These are phyloP conservation scores for Agastache rugosa DNA, from an alignment of 257 asterid species.

Conservation along the genomic window DNA sequence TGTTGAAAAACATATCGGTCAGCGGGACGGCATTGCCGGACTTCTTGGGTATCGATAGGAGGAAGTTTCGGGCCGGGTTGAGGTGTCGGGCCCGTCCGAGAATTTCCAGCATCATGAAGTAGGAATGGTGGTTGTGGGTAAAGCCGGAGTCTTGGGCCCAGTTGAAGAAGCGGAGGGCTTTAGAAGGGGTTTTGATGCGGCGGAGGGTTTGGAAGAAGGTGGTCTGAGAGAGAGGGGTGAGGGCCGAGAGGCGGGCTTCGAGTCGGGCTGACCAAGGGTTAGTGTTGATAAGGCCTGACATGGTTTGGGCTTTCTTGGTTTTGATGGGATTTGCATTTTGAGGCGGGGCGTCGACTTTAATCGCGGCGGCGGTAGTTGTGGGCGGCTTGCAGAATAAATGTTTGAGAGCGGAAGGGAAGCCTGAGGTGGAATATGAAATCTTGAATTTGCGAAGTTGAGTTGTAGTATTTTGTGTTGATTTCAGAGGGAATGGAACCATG, in stretches of 20 bases:
- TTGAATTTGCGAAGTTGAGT: slow-evolving; percentile 27
- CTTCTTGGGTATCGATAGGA: slow-evolving; percentile 64
- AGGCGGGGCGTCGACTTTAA: slow-evolving; percentile 2
- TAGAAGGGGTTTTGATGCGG: slow-evolving; percentile 59
- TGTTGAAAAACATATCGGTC: slow-evolving; percentile 66
- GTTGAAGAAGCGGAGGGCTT: slow-evolving; percentile 71
- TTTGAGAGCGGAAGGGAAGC: slow-evolving; percentile 47
- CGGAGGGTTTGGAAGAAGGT: slow-evolving; percentile 73
- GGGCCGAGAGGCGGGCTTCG: slow-evolving; percentile 57
- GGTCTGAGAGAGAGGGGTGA: slow-evolving; percentile 69
- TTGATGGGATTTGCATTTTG: slow-evolving; percentile 42
- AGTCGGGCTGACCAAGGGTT: slow-evolving; percentile 67
- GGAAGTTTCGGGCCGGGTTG: slow-evolving; percentile 77
- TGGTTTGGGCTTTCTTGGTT: slow-evolving; percentile 56
- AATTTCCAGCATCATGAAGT: slow-evolving; percentile 68
- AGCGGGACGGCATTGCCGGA: slow-evolving; percentile 56
- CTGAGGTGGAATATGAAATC: slow-evolving; percentile 41
- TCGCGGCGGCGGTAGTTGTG: slow-evolving; percentile 26
- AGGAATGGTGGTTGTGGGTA: slow-evolving; percentile 61
- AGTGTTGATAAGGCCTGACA: slow-evolving; percentile 64
- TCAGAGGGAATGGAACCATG: slow-evolving; percentile 23
- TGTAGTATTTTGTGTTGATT: slow-evolving; percentile 20
- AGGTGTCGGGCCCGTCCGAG: slow-evolving; percentile 68
- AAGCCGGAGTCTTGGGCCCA: slow-evolving; percentile 67
- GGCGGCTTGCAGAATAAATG: slow-evolving; percentile 43